Evolutionary conservation across 345 rosid species (phyloP), one percentile per base, ranked within the genome.

Genomic region (Bruguiera parviflora): DNA sequence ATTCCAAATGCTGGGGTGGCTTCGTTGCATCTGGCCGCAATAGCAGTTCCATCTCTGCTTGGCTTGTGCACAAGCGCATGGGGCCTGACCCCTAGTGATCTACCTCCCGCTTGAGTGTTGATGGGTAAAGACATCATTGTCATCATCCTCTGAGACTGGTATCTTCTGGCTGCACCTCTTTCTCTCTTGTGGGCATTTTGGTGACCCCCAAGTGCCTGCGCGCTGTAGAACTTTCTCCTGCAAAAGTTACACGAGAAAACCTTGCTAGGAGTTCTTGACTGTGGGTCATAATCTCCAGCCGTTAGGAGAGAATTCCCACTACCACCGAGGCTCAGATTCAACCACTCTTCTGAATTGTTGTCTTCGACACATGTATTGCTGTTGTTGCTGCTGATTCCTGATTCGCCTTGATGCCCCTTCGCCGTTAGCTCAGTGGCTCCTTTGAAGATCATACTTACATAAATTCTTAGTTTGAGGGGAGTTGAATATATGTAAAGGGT

Each of bases 21-120:
- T 49, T 84, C 86, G 51, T 72, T 73, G 76, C 85, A 82, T 73
- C 85, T 81, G 27, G 80, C 84, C 31, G 77, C 83, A 71, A 72
- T 15, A 21, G 72, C 76, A 22, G 79, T 64, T 73, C 82, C 84
- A 49, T 59, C 73, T 32, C 29, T 52, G 25, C 24, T 49, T 21
- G 57, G 56, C 22, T 75, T 59, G 43, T 64, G 73, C 37, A 35
- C 49, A 18, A 75, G 66, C 4, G 78, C 58, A 47, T 59, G 73
- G 0, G 59, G 27, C 51, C 69, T 61, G 58, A 69, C 67, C 9
- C 66, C 63, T 21, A 69, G 70, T 52, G 62, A 65, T 8, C 49
- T 25, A 8, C 53, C 59, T 43, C 61, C 24, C 16, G 52, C 24
- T 61, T 13, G 49, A 43, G 16, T 21, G 21, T 51, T 9, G 3